A percentile compares a stretch with the other conserved stretches of the same genome.
These are phyloP conservation scores for Lactarius hengduanensis DNA, from an alignment of 768 basidiomycete genomes.

Conservation along the genomic window DNA sequence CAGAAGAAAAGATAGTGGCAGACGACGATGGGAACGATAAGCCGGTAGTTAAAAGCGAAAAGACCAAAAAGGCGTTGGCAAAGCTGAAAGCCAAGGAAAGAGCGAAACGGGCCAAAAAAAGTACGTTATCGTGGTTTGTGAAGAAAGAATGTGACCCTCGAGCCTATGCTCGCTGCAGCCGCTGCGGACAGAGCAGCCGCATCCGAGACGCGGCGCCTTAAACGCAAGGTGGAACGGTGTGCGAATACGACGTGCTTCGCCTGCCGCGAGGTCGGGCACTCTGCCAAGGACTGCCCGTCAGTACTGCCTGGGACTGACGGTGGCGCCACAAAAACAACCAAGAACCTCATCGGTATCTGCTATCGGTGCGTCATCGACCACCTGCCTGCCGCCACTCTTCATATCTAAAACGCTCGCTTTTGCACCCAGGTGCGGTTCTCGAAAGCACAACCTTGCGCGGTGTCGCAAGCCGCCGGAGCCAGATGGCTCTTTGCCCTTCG, in stretches of 20 bases:
- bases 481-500: slow-evolving; percentile 73
- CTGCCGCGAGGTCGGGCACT: slow-evolving; percentile 81
- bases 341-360: slow-evolving; percentile 67
- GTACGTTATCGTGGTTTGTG: slow-evolving; percentile 28
- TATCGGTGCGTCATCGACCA: slow-evolving; percentile 33
- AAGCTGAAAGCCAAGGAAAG: slow-evolving; percentile 34
- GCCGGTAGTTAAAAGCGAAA: slow-evolving; percentile 33
- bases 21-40: slow-evolving; percentile 27
- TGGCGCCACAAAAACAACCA: slow-evolving; percentile 43
- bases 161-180: slow-evolving; percentile 19
- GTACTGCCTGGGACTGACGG: slow-evolving; percentile 33
- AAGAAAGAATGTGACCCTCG: neutral
- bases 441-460: slow-evolving; percentile 70
- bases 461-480: slow-evolving; percentile 68
- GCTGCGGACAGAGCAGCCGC: slow-evolving; percentile 35
- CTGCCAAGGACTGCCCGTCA: slow-evolving; percentile 76
- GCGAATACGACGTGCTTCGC: slow-evolving; percentile 76
- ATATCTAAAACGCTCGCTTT: neutral
- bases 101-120: slow-evolving; percentile 33
- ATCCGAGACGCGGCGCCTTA: slow-evolving; percentile 60
- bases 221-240: slow-evolving; percentile 57
- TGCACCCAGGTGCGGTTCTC: slow-evolving; percentile 71
- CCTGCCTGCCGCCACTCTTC: neutral
- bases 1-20: slow-evolving; percentile 29
- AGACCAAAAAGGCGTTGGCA: slow-evolving; percentile 34